Base-by-base conservation (phyloP, 2,329 filamentous ascomycete species). In the Paracorniculantispora psalliotae region DNA sequence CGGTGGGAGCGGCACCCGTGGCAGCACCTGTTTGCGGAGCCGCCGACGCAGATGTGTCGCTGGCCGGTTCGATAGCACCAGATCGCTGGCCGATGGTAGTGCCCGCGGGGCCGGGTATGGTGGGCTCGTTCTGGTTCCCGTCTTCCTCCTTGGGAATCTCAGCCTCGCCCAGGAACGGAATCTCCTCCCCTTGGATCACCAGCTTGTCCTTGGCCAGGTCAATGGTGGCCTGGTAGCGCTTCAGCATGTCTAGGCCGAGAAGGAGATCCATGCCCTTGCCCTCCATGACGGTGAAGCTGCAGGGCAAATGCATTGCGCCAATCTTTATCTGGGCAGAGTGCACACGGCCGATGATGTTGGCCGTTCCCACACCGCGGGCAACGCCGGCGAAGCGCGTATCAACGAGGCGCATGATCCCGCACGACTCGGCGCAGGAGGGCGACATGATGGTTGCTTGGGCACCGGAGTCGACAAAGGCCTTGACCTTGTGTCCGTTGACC, bases 381-480 rank as follows among this genome's bases (percentile, higher is more conserved):
- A 97, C 88, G 63, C 94, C 94, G 4, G 91, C 89, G 70, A 94
- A 99, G 47, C 94, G 88, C 66, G 86, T 89, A 75, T 99, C 94
- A 59, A 99, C 90, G 15, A 99, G 84, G 51, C 93, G 89, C 90
- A 96, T 96, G 73, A 99, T 97, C 67, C 91, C 91, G 70, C 94
- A 99, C 9, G 86, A 83, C 70, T 96, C 90, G 26, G 94, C 94
- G 69, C 92, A 97, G 25, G 86, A 81, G 5, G 94, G 94, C 5
- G 93, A 97, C 94, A 99, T 99, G 77, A 99, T 97, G 54, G 94
- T 99, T 26, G 93, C 92, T 76, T 99, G 94, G 25, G 94, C 94
- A 62, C 94, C 94, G 2, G 94, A 97, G 73, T 99, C 94, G 61
- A 99, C 94, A 65, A 99, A 89, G 2, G 93, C 94, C 78, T 97